Conservation (phyloP, 2,329 filamentous ascomycete genomes). For the Clarireedia hainanense region DNA sequence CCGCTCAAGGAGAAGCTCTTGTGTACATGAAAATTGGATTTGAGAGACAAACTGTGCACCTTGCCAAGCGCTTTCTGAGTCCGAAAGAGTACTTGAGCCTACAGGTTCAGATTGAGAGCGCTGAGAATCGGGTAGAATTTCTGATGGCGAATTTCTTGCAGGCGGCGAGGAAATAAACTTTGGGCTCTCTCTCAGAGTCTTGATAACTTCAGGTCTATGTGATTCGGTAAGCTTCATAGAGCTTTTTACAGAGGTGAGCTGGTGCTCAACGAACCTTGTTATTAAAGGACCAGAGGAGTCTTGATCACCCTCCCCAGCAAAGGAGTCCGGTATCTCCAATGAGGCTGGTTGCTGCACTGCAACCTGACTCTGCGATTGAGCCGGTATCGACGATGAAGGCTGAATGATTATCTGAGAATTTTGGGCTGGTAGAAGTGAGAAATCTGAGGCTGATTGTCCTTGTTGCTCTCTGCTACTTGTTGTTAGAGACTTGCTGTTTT, state of each 20-base stretch:
- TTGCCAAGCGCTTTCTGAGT: conserved; percentile 12
- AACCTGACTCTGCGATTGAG: neutral
- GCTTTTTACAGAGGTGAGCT: neutral
- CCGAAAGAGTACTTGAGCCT: conserved; percentile 1
- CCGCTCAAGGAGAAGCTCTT: neutral
- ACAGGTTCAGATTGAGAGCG: conserved; percentile 3
- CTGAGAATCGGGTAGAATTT: neutral
- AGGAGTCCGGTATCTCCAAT: conserved; percentile 4
- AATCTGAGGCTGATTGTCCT: neutral
- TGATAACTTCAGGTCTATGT: neutral
- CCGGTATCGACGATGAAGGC: neutral
- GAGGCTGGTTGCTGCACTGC: neutral
- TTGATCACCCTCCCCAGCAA: neutral
- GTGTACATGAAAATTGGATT: neutral
- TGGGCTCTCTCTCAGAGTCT: neutral
- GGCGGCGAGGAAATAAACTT: conserved; percentile 1
- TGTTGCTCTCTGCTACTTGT: neutral
- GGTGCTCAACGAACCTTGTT: neutral
- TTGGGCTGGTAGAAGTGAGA: neutral
- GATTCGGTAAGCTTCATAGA: neutral
- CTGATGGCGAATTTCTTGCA: neutral
- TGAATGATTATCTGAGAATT: neutral
- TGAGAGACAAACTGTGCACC: conserved; percentile 11
- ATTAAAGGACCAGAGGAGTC: neutral
- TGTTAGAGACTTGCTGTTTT: neutral